Conservation (phyloP, 2,329 filamentous ascomycete species). For the Pseudocercospora macadamiae region DNA sequence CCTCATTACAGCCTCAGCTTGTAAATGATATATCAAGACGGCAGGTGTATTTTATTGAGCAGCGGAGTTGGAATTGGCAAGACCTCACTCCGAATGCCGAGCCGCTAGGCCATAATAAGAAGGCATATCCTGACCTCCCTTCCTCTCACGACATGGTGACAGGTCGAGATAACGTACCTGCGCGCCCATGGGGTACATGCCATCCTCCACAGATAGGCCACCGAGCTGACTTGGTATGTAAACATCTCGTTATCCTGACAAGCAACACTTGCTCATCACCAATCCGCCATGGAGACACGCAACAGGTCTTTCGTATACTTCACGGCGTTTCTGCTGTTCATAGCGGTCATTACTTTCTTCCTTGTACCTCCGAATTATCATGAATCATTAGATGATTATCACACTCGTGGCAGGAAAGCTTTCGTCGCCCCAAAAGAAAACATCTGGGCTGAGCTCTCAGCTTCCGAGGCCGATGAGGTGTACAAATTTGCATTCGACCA, state of each 20-base stretch:
- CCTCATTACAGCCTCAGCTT: background rate
- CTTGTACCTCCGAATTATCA: constrained; percentile 17
- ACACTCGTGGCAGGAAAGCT: constrained; percentile 7
- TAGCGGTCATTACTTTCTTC: constrained; percentile 21
- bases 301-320: constrained; percentile 18
- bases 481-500: constrained; percentile 46
- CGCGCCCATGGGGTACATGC: background rate
- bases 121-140: too few relatives aligned
- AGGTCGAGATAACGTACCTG: constrained; percentile 1
- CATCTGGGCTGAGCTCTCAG: constrained; percentile 45
- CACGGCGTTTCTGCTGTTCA: constrained; percentile 23
- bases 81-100: background rate
- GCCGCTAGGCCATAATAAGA: background rate
- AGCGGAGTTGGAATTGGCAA: background rate
- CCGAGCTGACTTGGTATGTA: background rate
- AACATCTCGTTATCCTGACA: background rate
- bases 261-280: background rate
- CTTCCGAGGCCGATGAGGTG: constrained; percentile 44
- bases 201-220: constrained; percentile 3
- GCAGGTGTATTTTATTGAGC: background rate
- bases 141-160: background rate
- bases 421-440: constrained; percentile 48
- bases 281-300: constrained; percentile 22
- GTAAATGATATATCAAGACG: background rate
- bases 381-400: constrained; percentile 5